These are phyloP conservation scores for Euclidium syriacum DNA, from an alignment of 345 rosid species.

Conservation along the genomic window DNA sequence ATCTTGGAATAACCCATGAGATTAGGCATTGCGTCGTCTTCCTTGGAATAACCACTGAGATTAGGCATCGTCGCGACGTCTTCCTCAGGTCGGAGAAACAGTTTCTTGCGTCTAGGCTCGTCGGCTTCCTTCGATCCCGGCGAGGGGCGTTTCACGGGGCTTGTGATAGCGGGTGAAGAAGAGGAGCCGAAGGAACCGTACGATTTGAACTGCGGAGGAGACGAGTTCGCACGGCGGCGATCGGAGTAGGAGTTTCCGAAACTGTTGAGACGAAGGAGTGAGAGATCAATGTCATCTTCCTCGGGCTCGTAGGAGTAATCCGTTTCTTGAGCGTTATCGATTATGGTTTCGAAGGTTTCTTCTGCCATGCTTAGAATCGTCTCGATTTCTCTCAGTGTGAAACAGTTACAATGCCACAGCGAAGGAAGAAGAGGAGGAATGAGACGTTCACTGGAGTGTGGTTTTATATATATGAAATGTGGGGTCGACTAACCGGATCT, in stretches of 20 bases:
- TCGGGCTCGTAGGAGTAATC: slow-evolving; percentile 26
- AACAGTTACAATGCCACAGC: not conserved
- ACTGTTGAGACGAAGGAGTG: slow-evolving; percentile 34
- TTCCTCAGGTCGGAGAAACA: slow-evolving; percentile 18
- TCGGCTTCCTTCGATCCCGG: slow-evolving; percentile 26
- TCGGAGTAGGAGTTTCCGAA: slow-evolving; percentile 31
- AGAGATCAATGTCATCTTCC: slow-evolving; percentile 27
- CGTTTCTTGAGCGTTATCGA: slow-evolving; percentile 2
- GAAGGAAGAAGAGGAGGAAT: not conserved
- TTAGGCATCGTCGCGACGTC: slow-evolving; percentile 10
- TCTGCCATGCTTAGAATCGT: slow-evolving; percentile 17
- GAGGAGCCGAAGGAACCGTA: slow-evolving; percentile 27
- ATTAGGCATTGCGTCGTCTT: slow-evolving; percentile 13
- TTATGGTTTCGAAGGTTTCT: slow-evolving; percentile 11
- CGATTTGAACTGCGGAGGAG: slow-evolving; percentile 32
- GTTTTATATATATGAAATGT: not conserved
- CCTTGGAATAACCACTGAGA: slow-evolving; percentile 25
- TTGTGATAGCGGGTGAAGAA: slow-evolving; percentile 8
- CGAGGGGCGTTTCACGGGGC: slow-evolving; percentile 31
- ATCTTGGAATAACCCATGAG: slow-evolving; percentile 27
- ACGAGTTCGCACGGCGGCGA: slow-evolving; percentile 32
- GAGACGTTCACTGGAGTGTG: not conserved
- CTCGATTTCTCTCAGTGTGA: not conserved
- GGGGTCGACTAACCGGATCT: not conserved
- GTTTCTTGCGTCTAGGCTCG: slow-evolving; percentile 30